These are phyloP conservation scores for Yamadazyma takamatsuzukensis DNA, from an alignment of 805 yeast species.

Conservation along the genomic window DNA sequence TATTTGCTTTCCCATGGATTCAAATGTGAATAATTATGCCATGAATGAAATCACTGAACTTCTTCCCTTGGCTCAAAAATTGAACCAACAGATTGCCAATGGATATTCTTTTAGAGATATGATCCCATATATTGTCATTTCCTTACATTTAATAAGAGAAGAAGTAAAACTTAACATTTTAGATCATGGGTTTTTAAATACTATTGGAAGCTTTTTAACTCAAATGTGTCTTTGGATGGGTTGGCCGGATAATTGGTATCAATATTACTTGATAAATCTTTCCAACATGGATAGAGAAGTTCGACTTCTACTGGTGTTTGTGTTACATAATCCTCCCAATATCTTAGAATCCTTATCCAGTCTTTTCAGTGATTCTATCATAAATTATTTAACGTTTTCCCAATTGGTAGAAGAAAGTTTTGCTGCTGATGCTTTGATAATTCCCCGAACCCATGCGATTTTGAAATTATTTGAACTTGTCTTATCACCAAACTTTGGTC, in stretches of 20 bases:
- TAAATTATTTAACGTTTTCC: constrained; percentile 61
- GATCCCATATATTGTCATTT: constrained; percentile 59
- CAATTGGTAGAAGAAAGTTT: constrained; percentile 62
- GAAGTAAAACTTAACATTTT: constrained; percentile 61
- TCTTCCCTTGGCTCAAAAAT: constrained; percentile 26
- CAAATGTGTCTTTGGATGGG: constrained; percentile 66
- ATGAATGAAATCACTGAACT: constrained; percentile 27
- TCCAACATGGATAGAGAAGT: constrained; percentile 33
- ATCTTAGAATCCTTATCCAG: constrained; percentile 54
- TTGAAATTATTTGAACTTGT: constrained; percentile 60
- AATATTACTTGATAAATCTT: constrained; percentile 45
- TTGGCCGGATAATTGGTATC: constrained; percentile 67
- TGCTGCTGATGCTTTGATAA: constrained; percentile 53
- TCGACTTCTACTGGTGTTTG: constrained; percentile 41
- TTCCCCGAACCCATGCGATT: constrained; percentile 63
- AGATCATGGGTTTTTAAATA: constrained; percentile 27
- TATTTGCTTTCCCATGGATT: constrained; percentile 44
- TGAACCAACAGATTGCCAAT: constrained; percentile 22
- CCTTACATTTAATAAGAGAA: constrained; percentile 75
- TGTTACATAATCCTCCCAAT: constrained; percentile 58
- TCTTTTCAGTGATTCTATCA: constrained; percentile 39
- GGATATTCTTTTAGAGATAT: constrained; percentile 48
- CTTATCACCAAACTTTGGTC: constrained; percentile 50
- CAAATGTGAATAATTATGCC: constrained; percentile 10
- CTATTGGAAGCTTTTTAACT: constrained; percentile 53